Evolutionary conservation across 306 rosid genomes (phyloP), one percentile per base, ranked within the genome.

Genomic region (Amphicarpaea edgeworthii): DNA sequence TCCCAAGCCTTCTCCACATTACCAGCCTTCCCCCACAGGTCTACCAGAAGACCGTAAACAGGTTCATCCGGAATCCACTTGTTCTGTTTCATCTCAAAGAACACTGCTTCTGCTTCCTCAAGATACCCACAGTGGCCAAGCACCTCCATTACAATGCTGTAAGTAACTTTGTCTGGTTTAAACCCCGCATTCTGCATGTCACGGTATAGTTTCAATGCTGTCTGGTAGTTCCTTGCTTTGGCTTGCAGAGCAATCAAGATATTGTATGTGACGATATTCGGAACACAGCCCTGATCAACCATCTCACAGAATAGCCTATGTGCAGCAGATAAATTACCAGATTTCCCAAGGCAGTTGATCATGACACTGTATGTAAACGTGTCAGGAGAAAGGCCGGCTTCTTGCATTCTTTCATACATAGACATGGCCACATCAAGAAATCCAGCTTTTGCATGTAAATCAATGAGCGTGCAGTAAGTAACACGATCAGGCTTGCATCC

Each of bases 281-380:
- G 98, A 77, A 87, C 87, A 85, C 98, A 94, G 7, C 98, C 98
- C 54, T 86, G 90, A 53, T 83, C 80, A 57, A 90, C 87, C 98
- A 94, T 94, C 85, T 90, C 86, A 72, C 87, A 86, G 78, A 92
- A 94, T 55, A 94, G 87, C 83, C 84, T 85, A 71, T 94, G 88
- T 9, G 97, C 95, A 47, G 90, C 90, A 73, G 87, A 76, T 79
- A 94, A 84, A 84, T 94, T 91, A 37, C 98, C 98, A 66, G 97
- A 87, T 83, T 94, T 94, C 34, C 98, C 98, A 20, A 94, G 92
- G 79, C 98, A 92, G 85, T 94, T 92, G 79, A 94, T 94, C 75
- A 92, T 90, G 55, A 94, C 98, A 78, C 98, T 94, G 88, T 92
- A 94, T 63, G 98, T 94, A 72, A 94, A 94, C 43, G 98, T 94